Percentiles rank a stretch among this genome's conserved stretches.
Evolutionary conservation across 306 rosid genomes (phyloP).

Genomic region (Cucurbita moschata): DNA sequence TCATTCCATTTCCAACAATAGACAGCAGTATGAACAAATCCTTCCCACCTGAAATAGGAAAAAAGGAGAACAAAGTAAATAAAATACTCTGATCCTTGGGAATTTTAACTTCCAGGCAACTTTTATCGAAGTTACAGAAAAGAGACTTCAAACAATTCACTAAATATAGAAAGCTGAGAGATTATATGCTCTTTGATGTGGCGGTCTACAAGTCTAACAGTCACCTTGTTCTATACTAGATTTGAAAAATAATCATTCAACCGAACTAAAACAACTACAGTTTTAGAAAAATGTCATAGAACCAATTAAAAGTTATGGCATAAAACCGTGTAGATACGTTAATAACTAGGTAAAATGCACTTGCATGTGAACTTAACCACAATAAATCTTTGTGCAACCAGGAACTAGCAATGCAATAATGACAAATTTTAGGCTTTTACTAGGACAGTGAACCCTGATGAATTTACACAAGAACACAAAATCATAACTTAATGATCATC

Average conservation of each 20-base stretch:
- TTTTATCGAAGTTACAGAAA: neutral
- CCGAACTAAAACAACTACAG: neutral
- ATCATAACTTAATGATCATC: neutral
- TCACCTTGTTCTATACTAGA: neutral
- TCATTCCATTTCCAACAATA: constrained; percentile 57
- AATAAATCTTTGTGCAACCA: neutral
- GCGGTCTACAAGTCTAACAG: neutral
- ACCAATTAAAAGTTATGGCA: neutral
- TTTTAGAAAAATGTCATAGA: neutral
- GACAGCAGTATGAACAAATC: constrained; percentile 55
- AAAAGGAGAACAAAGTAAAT: neutral
- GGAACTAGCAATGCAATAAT: neutral
- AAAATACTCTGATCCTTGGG: neutral
- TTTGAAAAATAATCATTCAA: neutral
- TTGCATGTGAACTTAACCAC: neutral
- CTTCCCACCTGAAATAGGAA: constrained; percentile 65
- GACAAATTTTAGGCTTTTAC: neutral
- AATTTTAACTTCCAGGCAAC: neutral
- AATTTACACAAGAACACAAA: neutral
- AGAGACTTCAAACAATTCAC: neutral
- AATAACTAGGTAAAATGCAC: neutral
- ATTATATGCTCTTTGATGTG: neutral
- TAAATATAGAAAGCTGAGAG: neutral
- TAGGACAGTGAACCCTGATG: neutral
- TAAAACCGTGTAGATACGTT: neutral